phyloP scores from a whole-genome alignment of 2,329 filamentous ascomycete species.

The Xylaria sp. region DNA sequence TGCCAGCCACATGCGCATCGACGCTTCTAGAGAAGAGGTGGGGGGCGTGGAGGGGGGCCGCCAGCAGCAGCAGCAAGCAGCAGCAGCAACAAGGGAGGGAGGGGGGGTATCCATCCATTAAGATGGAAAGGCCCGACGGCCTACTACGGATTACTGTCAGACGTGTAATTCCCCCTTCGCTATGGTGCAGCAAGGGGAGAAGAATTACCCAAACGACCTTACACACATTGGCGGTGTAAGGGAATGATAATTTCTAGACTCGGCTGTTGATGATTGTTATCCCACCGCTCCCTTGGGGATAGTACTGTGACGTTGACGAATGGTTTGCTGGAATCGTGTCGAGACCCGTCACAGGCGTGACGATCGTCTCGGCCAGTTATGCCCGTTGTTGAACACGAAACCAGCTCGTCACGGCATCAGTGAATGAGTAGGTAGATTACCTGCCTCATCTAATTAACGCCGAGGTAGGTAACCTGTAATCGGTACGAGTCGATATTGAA shows the following conservation, averaged over 20 bases:
- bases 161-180: not conserved
- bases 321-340: not conserved
- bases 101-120: too few species aligned
- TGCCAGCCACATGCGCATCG: slow-evolving; percentile 25
- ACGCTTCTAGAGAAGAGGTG: slow-evolving; percentile 11
- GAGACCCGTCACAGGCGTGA: not conserved
- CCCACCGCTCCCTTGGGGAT: not conserved
- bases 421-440: not conserved
- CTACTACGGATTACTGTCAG: too few species aligned
- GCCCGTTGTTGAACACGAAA: not conserved
- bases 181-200: not conserved
- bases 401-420: not conserved
- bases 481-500: not conserved
- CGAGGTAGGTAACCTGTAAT: not conserved
- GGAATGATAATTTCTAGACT: not conserved
- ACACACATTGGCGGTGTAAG: slow-evolving; percentile 30
- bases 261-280: not conserved
- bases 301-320: not conserved
- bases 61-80: too few species aligned
- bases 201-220: not conserved
- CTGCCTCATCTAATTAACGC: not conserved
- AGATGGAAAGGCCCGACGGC: too few species aligned
- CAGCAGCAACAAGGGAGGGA: too few species aligned
- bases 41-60: slow-evolving; percentile 1
- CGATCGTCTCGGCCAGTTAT: not conserved